Conservation (phyloP, 2,329 filamentous ascomycete species). For the Venturia nashicola region DNA sequence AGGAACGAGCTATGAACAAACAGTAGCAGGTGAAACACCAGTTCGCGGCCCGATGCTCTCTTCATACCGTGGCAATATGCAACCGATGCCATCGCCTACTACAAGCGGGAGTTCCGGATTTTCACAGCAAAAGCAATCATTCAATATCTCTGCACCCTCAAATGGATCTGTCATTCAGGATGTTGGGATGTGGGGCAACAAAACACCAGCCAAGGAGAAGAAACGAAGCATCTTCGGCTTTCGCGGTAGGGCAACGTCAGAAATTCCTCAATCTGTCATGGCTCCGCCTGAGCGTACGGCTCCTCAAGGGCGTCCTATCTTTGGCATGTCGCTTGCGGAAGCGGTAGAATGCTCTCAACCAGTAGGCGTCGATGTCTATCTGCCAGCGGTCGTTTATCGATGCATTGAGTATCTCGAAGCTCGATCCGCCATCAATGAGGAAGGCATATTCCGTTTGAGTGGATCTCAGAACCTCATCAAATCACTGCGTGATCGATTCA, state of each 20-base stretch:
- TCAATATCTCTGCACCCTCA: constrained; percentile 66
- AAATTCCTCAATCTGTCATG: constrained; percentile 28
- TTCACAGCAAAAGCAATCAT: background rate
- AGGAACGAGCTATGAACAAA: constrained; percentile 39
- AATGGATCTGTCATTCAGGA: constrained; percentile 79
- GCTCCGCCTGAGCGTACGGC: constrained; percentile 29
- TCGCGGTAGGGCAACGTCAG: constrained; percentile 58
- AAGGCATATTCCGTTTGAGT: constrained; percentile 92
- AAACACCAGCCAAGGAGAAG: constrained; percentile 63
- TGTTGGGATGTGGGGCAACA: constrained; percentile 75
- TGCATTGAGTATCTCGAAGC: constrained; percentile 86
- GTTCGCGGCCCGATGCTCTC: constrained; percentile 29
- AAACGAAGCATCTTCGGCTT: constrained; percentile 57
- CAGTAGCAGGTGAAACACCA: constrained; percentile 44
- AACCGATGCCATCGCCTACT: background rate
- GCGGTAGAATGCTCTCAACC: constrained; percentile 74
- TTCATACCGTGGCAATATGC: constrained; percentile 17
- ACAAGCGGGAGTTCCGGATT: constrained; percentile 17
- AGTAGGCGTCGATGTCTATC: constrained; percentile 55
- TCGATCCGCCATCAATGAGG: constrained; percentile 71
- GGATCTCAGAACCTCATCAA: constrained; percentile 96
- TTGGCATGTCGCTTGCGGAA: constrained; percentile 74
- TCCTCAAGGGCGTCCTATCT: constrained; percentile 46
- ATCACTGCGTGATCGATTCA: constrained; percentile 81
- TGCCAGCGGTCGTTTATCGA: constrained; percentile 89